Conservation (phyloP, 2,329 filamentous ascomycete species). For the Fusarium tupiense region DNA sequence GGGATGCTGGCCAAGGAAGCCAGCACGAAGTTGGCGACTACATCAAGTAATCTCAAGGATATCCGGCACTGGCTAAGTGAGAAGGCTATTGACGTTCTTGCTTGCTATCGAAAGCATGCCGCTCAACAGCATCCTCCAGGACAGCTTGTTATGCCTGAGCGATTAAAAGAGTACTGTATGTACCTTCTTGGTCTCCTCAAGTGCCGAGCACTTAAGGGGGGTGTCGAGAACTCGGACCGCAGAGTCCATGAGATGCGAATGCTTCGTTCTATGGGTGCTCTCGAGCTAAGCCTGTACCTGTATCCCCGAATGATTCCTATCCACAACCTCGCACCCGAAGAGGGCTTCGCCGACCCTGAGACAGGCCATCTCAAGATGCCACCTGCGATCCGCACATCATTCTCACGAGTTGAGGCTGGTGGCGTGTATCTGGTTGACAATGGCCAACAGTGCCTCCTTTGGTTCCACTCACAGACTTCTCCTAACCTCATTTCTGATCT, state of each 20-base stretch:
- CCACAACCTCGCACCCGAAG: conserved; percentile 86
- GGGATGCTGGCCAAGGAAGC: conserved; percentile 93
- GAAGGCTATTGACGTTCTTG: conserved; percentile 91
- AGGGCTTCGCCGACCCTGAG: conserved; percentile 89
- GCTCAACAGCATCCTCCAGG: conserved; percentile 86
- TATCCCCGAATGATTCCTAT: conserved; percentile 94
- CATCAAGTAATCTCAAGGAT: conserved; percentile 81
- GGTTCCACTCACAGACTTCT: conserved; percentile 92
- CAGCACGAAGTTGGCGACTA: conserved; percentile 79
- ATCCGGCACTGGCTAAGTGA: conserved; percentile 85
- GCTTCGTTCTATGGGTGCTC: conserved; percentile 85
- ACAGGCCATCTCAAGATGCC: conserved; percentile 90
- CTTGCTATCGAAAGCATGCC: conserved; percentile 92
- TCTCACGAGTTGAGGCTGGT: conserved; percentile 88
- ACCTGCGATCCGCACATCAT: conserved; percentile 81
- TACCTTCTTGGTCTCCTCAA: conserved; percentile 92
- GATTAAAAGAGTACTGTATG: conserved; percentile 96
- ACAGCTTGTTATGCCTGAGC: conserved; percentile 93
- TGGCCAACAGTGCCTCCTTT: conserved; percentile 89
- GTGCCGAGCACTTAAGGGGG: conserved; percentile 91
- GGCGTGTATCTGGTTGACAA: conserved; percentile 96
- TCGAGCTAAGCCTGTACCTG: conserved; percentile 89
- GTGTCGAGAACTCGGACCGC: conserved; percentile 88
- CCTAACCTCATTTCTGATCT: conserved; percentile 91
- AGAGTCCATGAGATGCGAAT: conserved; percentile 91